These are phyloP conservation scores for Withania somnifera DNA, from an alignment of 305 asterid species.

Conservation along the genomic window DNA sequence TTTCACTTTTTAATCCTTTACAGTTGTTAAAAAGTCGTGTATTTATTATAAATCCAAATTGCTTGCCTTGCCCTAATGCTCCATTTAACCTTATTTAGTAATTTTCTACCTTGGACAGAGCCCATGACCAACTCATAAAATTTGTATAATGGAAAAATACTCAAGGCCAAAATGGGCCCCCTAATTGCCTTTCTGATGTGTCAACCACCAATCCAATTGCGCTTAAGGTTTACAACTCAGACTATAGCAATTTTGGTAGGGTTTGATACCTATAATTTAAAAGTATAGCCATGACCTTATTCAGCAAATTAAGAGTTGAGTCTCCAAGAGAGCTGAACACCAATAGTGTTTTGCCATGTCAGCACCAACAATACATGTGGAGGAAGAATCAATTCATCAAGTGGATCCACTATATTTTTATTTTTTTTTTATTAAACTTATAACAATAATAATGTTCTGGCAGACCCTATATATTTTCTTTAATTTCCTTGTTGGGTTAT, in stretches of 20 bases:
- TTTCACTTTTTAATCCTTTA: constrained; percentile 21
- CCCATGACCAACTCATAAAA: background rate
- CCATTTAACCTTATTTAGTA: constrained; percentile 43
- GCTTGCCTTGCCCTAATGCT: constrained; percentile 29
- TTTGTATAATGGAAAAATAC: constrained; percentile 6
- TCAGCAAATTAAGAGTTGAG: constrained; percentile 6
- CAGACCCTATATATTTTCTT: background rate
- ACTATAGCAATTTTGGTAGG: constrained; percentile 25
- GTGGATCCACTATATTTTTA: background rate
- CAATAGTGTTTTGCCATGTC: constrained; percentile 3
- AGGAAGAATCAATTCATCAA: background rate
- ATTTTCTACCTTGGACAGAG: constrained; percentile 8
- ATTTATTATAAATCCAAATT: constrained; percentile 17
- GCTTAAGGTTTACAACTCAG: constrained; percentile 49
- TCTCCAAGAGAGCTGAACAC: background rate
- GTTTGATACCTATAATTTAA: constrained; percentile 24
- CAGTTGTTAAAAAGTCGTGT: constrained; percentile 36
- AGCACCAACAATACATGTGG: constrained; percentile 5
- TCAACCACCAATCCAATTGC: constrained; percentile 47
- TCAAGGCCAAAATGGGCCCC: constrained; percentile 23
- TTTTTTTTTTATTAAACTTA: background rate
- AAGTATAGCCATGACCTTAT: constrained; percentile 12
- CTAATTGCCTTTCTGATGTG: constrained; percentile 39
- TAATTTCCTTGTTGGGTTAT: background rate
- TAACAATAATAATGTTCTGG: background rate